Evolutionary conservation across 352 stramenopile genomes (phyloP), one percentile per base, ranked within the genome.

Genomic region (Phytophthora pisi): DNA sequence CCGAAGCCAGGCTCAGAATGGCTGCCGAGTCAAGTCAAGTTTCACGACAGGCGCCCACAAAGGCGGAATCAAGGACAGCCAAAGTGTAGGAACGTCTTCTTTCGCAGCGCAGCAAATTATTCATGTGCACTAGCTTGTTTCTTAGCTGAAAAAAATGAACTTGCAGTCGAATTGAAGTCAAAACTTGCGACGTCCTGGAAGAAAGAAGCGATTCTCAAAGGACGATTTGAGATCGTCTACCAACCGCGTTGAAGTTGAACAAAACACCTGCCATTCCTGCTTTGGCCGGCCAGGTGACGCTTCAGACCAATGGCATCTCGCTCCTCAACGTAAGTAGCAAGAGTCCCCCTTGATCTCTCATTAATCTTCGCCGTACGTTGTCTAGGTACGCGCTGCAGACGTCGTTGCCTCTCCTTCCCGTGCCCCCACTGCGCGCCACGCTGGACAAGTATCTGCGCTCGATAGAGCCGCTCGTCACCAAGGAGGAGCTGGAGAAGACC

Each of bases 391-490:
- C 64, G 18, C 59, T 81, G 46, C 96, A 99, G 74, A 63, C 61
- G n/a, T 61, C 70, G 47, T 69, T 93, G 18, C 82, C 81, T 26
- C 79, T 77, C 31, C 62, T 98, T 24, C 90, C 93, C 0, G 90
- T 98, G 54, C 93, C 95, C 0, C 60, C 72, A 9, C 71, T 98
- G 4, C 71, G 92, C 31, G 80, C 96, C 36, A 98, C 93, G 34
- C 68, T 97, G n/a, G 50, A 78, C 40, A 88, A 88, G 36, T 97
- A 98, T 61, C 61, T 93, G 43, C 65, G 65, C n/a, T 84, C 82
- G n/a, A 57, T 98, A 11, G 81, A 74, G 69, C 89, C 73, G 7
- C 79, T 88, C 53, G 53, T 88, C 9, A 79, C 79, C n/a, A 64
- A 74, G 73, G 74, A 82, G 34, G 80, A 89, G 34, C 51, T 86